Evolutionary conservation across 352 stramenopile genomes (phyloP).

Genomic region (Phytophthora podocarpi): DNA sequence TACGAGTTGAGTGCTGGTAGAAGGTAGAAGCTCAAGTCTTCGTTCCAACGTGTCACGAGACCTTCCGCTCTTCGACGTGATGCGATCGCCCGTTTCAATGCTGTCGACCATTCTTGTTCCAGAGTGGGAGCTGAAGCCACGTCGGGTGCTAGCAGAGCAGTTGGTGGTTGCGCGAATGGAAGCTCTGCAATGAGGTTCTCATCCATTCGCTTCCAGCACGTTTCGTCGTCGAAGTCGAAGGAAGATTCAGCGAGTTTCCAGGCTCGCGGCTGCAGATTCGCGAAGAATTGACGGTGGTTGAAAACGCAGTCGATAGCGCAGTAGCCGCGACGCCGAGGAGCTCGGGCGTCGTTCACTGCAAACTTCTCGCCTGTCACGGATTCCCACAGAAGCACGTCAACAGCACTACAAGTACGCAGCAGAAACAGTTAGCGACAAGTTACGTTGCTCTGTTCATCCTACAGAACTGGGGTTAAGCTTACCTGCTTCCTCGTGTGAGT

Average conservation of each 20-base stretch:
- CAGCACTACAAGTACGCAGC: constrained; percentile 26
- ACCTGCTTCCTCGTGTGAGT: constrained; percentile 52
- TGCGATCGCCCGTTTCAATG: constrained; percentile 47
- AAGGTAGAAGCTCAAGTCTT: constrained; percentile 79
- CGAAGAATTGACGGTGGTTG: constrained; percentile 73
- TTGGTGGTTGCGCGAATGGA: constrained; percentile 33
- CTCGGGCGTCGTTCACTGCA: constrained; percentile 20
- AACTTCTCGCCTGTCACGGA: constrained; percentile 67
- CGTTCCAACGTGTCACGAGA: constrained; percentile 74
- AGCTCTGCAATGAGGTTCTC: constrained; percentile 51
- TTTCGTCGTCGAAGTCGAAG: constrained; percentile 67
- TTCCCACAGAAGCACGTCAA: constrained; percentile 73
- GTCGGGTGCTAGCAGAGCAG: constrained; percentile 42
- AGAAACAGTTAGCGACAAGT: no score
- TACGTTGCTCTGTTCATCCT: no score
- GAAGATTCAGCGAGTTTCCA: constrained; percentile 49
- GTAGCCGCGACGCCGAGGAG: constrained; percentile 48
- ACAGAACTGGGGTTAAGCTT: no score
- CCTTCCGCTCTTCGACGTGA: constrained; percentile 49
- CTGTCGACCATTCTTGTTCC: constrained; percentile 56
- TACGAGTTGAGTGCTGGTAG: constrained; percentile 88
- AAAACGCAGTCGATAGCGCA: constrained; percentile 85
- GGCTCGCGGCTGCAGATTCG: constrained; percentile 69
- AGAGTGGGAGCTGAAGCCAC: constrained; percentile 26
- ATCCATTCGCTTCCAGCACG: constrained; percentile 68